Evolutionary conservation across 306 rosid species (phyloP), one percentile per base, ranked within the genome.

Genomic region (Castanea mollissima): DNA sequence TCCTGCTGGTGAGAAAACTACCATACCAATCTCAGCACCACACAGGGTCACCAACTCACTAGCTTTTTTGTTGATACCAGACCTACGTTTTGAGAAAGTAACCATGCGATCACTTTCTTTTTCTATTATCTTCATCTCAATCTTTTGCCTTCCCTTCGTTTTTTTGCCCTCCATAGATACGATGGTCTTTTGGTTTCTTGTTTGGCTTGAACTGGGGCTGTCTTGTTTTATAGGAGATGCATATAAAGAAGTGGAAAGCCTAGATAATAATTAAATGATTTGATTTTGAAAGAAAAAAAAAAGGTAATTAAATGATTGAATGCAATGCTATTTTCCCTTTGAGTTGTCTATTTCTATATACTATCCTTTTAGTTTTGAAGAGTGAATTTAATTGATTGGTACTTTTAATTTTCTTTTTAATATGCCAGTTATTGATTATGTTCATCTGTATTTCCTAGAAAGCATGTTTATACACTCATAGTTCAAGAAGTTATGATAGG

Each of bases 111-210:
- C 86, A 13, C 82, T 84, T 41, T 81, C 75, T 2, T 84, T 82
- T 31, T 75, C 78, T 10, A 84, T 81, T 82, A 8, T 84, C 78
- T 84, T 87, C 74, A 84, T 76, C 74, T 81, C 86, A 5, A 87
- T 81, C 70, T 76, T 81, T 76, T 84, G 82, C 20, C 73, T 78
- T 0, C 90, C 90, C 56, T 65, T 84, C 2, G 88, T 81, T 46
- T 74, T 74, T 81, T 83, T 80, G 29, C 83, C 15, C 73, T 29
- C 77, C 56, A 25, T 78, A 12, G 12, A 29, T 11, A 67, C 55
- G 2, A 18, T 65, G 71, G 71, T n/a, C 46, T 41, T 41, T 41
- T 41, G 46, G 46, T 15, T 34, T 67, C 35, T 19, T 19, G 72
- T 20, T 19, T 19, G 4, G 52, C 6, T 4, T 8, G 23, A 49